A percentile compares a stretch with the other conserved stretches of the same genome.
These are phyloP conservation scores for Diutina neorugosa DNA, from an alignment of 1,139 yeast species.

Conservation along the genomic window DNA sequence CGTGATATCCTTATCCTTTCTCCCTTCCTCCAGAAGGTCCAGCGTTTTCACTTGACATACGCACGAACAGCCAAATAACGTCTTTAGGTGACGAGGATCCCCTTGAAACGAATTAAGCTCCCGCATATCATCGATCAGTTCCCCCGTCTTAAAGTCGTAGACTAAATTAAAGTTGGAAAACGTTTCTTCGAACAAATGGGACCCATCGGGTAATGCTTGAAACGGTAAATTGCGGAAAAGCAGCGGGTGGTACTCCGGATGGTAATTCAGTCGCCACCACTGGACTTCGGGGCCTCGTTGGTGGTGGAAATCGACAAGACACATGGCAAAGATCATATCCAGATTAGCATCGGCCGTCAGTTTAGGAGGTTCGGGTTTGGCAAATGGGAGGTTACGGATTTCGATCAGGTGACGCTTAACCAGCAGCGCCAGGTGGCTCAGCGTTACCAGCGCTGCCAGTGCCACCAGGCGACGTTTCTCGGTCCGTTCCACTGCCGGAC, in stretches of 20 bases:
- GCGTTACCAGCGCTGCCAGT: not conserved
- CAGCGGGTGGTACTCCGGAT: conserved; percentile 20
- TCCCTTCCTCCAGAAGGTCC: conserved; percentile 35
- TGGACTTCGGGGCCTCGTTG: conserved; percentile 92
- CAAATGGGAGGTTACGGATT: conserved; percentile 26
- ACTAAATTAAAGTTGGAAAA: conserved; percentile 81
- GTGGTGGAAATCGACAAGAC: conserved; percentile 91
- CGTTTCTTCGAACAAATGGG: conserved; percentile 84
- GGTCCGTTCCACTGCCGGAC: not conserved
- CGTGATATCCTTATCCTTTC: conserved; percentile 57
- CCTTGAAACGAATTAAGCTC: conserved; percentile 32
- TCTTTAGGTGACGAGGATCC: conserved; percentile 42
- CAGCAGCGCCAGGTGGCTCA: not conserved
- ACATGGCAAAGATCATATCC: conserved; percentile 62
- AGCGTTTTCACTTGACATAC: conserved; percentile 68
- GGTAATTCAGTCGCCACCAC: conserved; percentile 71
- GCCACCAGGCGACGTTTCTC: not conserved
- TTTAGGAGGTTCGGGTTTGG: conserved; percentile 7
- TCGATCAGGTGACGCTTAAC: conserved; percentile 12
- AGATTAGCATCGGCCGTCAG: conserved; percentile 9
- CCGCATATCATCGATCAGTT: conserved; percentile 28
- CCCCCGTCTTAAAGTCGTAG: conserved; percentile 47
- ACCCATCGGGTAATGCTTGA: conserved; percentile 94
- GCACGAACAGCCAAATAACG: conserved; percentile 89
- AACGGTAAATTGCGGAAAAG: conserved; percentile 88